Evolutionary conservation across 257 asterid species (phyloP).

Genomic region (Salvia rosmarinus): DNA sequence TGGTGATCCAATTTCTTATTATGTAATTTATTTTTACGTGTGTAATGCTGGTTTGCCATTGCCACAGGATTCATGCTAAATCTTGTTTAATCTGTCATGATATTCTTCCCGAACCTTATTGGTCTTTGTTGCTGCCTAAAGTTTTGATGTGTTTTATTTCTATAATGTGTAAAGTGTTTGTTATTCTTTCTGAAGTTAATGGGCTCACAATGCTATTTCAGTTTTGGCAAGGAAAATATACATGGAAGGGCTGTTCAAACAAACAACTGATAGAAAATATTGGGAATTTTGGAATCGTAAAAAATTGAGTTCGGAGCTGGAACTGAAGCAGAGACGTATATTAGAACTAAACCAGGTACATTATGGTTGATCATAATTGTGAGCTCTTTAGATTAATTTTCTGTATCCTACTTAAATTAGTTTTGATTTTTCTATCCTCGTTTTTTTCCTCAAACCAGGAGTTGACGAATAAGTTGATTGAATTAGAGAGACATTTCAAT

Average conservation of each 20-base stretch:
- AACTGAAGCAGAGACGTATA: slow-evolving; percentile 68
- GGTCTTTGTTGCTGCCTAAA: slow-evolving; percentile 3
- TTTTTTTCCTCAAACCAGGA: slow-evolving; percentile 46
- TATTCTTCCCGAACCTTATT: slow-evolving; percentile 20
- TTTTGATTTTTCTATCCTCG: slow-evolving; percentile 21
- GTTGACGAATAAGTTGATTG: slow-evolving; percentile 76
- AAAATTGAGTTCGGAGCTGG: slow-evolving; percentile 81
- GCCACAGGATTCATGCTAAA: slow-evolving; percentile 16
- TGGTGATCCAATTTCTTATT: background rate
- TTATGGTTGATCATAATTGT: slow-evolving; percentile 28
- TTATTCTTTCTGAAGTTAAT: slow-evolving; percentile 28
- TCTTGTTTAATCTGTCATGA: background rate
- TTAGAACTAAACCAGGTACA: slow-evolving; percentile 70
- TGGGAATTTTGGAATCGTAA: slow-evolving; percentile 94
- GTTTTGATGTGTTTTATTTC: background rate
- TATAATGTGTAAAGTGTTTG: background rate
- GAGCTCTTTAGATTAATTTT: slow-evolving; percentile 24
- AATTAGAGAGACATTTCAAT: slow-evolving; percentile 90
- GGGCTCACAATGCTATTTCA: slow-evolving; percentile 42
- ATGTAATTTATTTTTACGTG: background rate
- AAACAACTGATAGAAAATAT: slow-evolving; percentile 78
- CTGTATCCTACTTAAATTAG: slow-evolving; percentile 21
- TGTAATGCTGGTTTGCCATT: background rate
- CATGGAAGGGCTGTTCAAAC: slow-evolving; percentile 81
- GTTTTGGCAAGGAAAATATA: slow-evolving; percentile 80